A percentile compares a stretch with the other conserved stretches of the same genome.
phyloP scores from a whole-genome alignment of 192 early-diverging fungal species.

The Phlyctochytrium planicorne region DNA sequence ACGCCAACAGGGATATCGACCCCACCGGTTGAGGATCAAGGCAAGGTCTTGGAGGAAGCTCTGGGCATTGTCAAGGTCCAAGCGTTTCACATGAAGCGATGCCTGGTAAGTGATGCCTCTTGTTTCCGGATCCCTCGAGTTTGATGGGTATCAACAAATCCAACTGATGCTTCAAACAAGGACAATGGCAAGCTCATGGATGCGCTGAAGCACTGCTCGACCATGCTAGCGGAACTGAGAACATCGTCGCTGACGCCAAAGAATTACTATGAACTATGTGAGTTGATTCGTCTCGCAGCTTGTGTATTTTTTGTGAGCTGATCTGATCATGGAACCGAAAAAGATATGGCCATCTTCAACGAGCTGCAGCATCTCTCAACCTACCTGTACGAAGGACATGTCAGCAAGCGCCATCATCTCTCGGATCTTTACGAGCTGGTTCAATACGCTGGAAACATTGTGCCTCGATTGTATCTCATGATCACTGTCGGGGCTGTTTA shows the following conservation, averaged over 20 bases:
- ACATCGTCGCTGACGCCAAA: constrained; percentile 94
- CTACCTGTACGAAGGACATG: constrained; percentile 92
- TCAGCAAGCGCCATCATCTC: constrained; percentile 62
- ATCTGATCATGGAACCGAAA: neutral
- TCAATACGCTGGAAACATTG: constrained; percentile 97
- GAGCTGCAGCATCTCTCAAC: constrained; percentile 89
- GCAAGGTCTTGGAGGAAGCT: constrained; percentile 89
- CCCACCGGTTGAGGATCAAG: no score
- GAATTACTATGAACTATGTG: constrained; percentile 99
- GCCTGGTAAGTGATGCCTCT: constrained; percentile 67
- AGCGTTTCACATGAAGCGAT: constrained; percentile 92
- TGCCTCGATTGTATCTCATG: constrained; percentile 99
- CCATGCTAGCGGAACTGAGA: constrained; percentile 95
- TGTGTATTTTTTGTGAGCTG: neutral
- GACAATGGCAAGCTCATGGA: constrained; percentile 93
- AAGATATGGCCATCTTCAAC: constrained; percentile 98
- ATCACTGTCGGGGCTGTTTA: constrained; percentile 96
- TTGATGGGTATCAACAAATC: no score
- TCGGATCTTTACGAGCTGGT: constrained; percentile 98
- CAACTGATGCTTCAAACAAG: constrained; percentile 40
- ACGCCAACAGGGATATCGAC: no score
- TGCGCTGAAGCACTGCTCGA: constrained; percentile 95
- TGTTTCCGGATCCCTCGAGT: no score
- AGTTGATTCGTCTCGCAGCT: constrained; percentile 25
- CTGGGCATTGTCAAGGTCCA: constrained; percentile 91